Evolutionary conservation across 345 rosid genomes (phyloP).

Genomic region (Bruguiera parviflora): DNA sequence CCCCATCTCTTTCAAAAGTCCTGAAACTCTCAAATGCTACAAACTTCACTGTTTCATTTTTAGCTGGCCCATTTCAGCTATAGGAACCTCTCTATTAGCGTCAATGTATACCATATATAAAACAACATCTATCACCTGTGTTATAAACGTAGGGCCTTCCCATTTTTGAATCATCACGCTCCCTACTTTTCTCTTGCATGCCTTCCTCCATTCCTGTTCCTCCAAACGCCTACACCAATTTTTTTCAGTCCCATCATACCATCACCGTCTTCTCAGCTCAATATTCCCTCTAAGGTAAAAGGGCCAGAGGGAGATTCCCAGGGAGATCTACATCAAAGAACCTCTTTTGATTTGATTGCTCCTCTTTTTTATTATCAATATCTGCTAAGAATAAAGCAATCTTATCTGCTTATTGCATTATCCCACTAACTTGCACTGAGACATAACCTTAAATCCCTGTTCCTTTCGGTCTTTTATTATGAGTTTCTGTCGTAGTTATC

Average conservation of each 20-base stretch:
- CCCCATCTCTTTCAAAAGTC: constrained; percentile 28
- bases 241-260: not conserved
- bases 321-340: not conserved
- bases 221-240: constrained; percentile 13
- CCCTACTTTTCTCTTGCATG: constrained; percentile 20
- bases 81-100: constrained; percentile 2
- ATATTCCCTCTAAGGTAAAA: constrained; percentile 9
- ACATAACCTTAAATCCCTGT: not conserved
- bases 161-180: not conserved
- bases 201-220: constrained; percentile 12
- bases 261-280: not conserved
- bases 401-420: not conserved
- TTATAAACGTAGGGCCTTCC: constrained; percentile 14
- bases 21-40: constrained; percentile 1
- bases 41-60: constrained; percentile 3
- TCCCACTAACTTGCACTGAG: not conserved
- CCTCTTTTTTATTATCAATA: not conserved
- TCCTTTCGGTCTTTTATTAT: not conserved
- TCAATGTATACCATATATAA: constrained; percentile 16
- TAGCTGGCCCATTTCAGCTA: constrained; percentile 1
- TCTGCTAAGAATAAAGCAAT: not conserved
- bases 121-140: constrained; percentile 17
- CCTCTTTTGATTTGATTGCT: not conserved
- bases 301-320: not conserved
- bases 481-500: not conserved